Evolutionary conservation across 2,329 filamentous ascomycete genomes (phyloP).

Genomic region (Fusarium stilboides): DNA sequence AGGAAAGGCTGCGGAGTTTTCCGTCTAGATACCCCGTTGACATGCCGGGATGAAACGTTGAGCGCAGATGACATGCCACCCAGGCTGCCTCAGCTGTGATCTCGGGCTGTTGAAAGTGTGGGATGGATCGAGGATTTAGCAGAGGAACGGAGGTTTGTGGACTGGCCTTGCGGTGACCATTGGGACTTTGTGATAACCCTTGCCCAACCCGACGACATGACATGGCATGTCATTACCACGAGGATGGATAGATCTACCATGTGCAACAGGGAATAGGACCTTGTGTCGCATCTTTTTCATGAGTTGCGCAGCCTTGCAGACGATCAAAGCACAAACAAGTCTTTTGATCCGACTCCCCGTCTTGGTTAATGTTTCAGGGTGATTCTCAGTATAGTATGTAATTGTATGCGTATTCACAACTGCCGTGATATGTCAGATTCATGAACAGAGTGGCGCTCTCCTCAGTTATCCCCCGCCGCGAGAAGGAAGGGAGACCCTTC

Average conservation of each 20-base stretch:
- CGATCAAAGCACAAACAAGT: conserved; percentile 36
- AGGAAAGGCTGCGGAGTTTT: conserved; percentile 32
- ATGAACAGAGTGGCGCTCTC: conserved; percentile 1
- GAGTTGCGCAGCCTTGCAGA: conserved; percentile 43
- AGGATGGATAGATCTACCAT: conserved; percentile 51
- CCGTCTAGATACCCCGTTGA: conserved; percentile 23
- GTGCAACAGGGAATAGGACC: conserved; percentile 45
- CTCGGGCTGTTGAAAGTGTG: conserved; percentile 31
- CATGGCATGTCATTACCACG: conserved; percentile 31
- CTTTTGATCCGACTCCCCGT: conserved; percentile 5
- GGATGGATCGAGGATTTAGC: conserved; percentile 40
- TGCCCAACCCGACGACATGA: conserved; percentile 11
- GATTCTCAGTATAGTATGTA: not conserved
- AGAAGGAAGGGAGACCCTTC: conserved; percentile 1
- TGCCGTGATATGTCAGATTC: conserved; percentile 7
- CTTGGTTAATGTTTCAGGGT: not conserved
- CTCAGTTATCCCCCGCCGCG: not conserved
- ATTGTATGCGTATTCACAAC: not conserved
- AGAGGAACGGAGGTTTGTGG: conserved; percentile 25
- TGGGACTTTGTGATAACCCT: conserved; percentile 19
- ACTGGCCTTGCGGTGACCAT: conserved; percentile 25
- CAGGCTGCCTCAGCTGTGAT: conserved; percentile 31
- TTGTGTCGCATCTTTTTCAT: conserved; percentile 47
- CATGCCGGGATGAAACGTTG: not conserved
- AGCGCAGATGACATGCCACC: conserved; percentile 26